These are phyloP conservation scores for Sanchytrium tribonematis DNA, from an alignment of 371 early-diverging fungal species.

Conservation along the genomic window DNA sequence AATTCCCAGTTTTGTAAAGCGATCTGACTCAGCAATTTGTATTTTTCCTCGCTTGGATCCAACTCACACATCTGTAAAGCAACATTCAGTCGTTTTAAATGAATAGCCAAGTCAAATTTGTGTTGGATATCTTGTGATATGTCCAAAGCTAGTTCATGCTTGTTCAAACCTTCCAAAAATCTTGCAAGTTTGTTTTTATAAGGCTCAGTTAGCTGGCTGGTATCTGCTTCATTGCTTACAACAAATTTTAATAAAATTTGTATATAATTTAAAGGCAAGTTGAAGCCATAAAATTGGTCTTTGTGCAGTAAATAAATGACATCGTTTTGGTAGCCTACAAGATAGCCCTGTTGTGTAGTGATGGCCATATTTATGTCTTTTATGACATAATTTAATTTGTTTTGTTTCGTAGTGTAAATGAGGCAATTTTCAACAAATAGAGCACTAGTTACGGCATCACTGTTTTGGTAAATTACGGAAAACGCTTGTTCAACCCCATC, in stretches of 20 bases:
- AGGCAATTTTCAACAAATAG: slow-evolving; percentile 94
- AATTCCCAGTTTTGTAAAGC: slow-evolving; percentile 65
- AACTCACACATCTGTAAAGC: slow-evolving; percentile 62
- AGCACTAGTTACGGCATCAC: slow-evolving; percentile 66
- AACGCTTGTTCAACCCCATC: slow-evolving; percentile 89
- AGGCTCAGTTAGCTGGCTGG: slow-evolving; percentile 46
- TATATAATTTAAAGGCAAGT: slow-evolving; percentile 1
- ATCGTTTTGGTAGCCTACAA: slow-evolving; percentile 1
- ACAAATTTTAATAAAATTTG: slow-evolving; percentile 30
- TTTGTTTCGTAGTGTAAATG: slow-evolving; percentile 62
- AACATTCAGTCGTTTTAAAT: slow-evolving; percentile 43
- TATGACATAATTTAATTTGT: slow-evolving; percentile 76
- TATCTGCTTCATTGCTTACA: slow-evolving; percentile 57
- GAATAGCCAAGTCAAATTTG: slow-evolving; percentile 71
- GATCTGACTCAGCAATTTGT: slow-evolving; percentile 65
- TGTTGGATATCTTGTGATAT: slow-evolving; percentile 78
- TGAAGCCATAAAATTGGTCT: not conserved
- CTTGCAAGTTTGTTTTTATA: slow-evolving; percentile 68
- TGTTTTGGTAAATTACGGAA: slow-evolving; percentile 67
- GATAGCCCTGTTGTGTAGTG: slow-evolving; percentile 11
- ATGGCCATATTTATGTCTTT: slow-evolving; percentile 69
- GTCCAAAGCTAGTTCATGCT: slow-evolving; percentile 52
- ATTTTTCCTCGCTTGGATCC: slow-evolving; percentile 48
- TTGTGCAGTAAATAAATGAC: not conserved
- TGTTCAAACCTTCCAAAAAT: slow-evolving; percentile 43